phyloP scores from a whole-genome alignment of 306 rosid genomes.

The Fragaria nilgerrensis region DNA sequence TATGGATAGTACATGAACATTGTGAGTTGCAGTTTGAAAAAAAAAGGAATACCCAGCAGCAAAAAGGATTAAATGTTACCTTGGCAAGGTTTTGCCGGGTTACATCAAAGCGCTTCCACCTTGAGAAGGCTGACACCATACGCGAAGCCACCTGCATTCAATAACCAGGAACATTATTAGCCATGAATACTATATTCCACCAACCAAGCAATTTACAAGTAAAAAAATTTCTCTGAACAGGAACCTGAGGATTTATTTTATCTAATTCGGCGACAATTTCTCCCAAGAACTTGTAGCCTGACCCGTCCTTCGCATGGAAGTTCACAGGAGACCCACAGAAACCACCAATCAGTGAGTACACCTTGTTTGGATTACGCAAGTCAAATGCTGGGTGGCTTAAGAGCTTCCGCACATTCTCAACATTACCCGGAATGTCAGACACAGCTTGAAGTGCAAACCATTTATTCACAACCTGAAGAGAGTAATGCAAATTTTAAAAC shows the following conservation, averaged over 20 bases:
- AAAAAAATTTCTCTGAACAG: neutral
- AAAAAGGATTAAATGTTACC: slow-evolving; percentile 33
- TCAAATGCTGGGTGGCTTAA: slow-evolving; percentile 83
- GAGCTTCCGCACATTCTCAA: slow-evolving; percentile 75
- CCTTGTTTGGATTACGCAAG: slow-evolving; percentile 94
- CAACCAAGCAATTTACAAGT: slow-evolving; percentile 3
- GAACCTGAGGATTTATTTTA: slow-evolving; percentile 89
- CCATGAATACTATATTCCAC: slow-evolving; percentile 1
- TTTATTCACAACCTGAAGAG: slow-evolving; percentile 82
- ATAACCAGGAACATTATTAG: neutral
- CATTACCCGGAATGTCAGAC: slow-evolving; percentile 79
- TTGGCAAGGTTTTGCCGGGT: slow-evolving; percentile 77
- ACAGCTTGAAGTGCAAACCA: slow-evolving; percentile 97
- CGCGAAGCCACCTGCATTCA: slow-evolving; percentile 81
- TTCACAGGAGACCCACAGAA: slow-evolving; percentile 85
- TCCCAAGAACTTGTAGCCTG: slow-evolving; percentile 89
- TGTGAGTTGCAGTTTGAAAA: neutral
- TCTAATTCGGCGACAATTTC: slow-evolving; percentile 77
- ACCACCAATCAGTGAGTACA: slow-evolving; percentile 93
- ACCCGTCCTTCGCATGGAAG: slow-evolving; percentile 94
- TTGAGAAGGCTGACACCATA: slow-evolving; percentile 96
- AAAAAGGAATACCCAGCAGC: neutral
- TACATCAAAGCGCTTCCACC: slow-evolving; percentile 91
- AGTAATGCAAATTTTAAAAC: neutral
- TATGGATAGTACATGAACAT: neutral